Evolutionary conservation across 257 asterid species (phyloP), one percentile per base, ranked within the genome.

Genomic region (Solanum gandarillasii): DNA sequence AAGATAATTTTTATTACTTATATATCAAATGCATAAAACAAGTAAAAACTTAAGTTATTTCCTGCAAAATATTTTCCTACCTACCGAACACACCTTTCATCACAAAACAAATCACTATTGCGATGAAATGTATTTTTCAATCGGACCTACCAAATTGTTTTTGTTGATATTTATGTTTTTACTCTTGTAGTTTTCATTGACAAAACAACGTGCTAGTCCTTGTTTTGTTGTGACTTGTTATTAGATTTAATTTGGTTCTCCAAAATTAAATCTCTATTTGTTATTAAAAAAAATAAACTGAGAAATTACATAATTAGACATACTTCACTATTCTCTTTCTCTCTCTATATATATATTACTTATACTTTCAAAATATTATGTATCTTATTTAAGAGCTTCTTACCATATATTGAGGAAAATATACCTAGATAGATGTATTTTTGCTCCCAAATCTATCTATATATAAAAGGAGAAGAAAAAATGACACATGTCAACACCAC

Each of bases 1-100:
- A 4, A 62, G 6, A 62, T 62, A 58, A 52, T 16, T 52, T 52
- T 18, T 52, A 52, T 0, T 60, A 23, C 6, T 60, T 23, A 60
- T 23, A 60, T 9, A 9, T 23, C 13, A n/a, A 65, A 65, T 0
- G 1, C 3, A 18, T 0, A n/a, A 65, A 5, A n/a, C 2, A 23
- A 60, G 12, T 60, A 21, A 60, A 58, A 58, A 21, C 0, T 21
- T 62, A 1, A 23, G 6, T 4, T 65, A 65, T n/a, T n/a, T 65
- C 0, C 3, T 65, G 32, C 0, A 67, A 25, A 12, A 12, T 25
- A 58, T 62, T 4, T 23, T 73, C 2, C 9, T 34, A 3, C 27
- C 23, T 9, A 18, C 9, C 75, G 10, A 68, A 20, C 25, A 32
- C 81, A 34, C 9, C 12, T 2, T 9, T 73, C 8, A 73, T 74